Percentiles rank a stretch among this genome's conserved stretches.
Evolutionary conservation across 176 grass and related monocot genomes (phyloP).

Genomic region (Paspalum vaginatum): DNA sequence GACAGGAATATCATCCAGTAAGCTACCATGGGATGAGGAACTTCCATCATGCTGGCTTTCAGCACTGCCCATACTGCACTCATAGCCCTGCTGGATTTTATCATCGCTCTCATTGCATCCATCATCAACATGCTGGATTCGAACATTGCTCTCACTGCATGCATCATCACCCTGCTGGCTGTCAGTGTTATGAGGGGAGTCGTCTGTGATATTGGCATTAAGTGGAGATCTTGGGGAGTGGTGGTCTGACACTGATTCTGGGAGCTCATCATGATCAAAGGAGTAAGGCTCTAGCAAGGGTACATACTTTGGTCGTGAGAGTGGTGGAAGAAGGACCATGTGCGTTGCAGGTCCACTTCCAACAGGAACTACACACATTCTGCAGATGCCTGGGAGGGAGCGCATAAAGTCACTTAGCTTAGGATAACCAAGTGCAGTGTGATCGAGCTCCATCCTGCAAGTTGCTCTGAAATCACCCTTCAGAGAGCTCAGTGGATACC

Average conservation of each 20-base stretch:
- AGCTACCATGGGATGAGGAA: slow-evolving; percentile 49
- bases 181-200: slow-evolving; percentile 19
- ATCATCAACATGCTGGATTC: slow-evolving; percentile 44
- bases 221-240: slow-evolving; percentile 53
- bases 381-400: slow-evolving; percentile 68
- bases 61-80: slow-evolving; percentile 31
- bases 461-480: slow-evolving; percentile 64
- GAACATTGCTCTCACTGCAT: slow-evolving; percentile 47
- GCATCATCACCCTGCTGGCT: slow-evolving; percentile 50
- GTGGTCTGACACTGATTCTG: slow-evolving; percentile 53
- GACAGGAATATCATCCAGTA: slow-evolving; percentile 41
- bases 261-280: slow-evolving; percentile 46
- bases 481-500: slow-evolving; percentile 65
- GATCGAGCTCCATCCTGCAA: slow-evolving; percentile 72
- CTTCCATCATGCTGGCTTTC: slow-evolving; percentile 45
- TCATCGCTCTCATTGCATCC: slow-evolving; percentile 47
- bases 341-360: slow-evolving; percentile 60
- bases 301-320: slow-evolving; percentile 51
- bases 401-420: slow-evolving; percentile 70
- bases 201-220: slow-evolving; percentile 29
- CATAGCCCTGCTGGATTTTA: slow-evolving; percentile 43
- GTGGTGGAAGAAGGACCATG: slow-evolving; percentile 60
- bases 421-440: slow-evolving; percentile 57
- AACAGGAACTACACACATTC: slow-evolving; percentile 59
- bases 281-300: slow-evolving; percentile 53